Conservation (phyloP, 306 rosid genomes). For the Delonix regia region DNA sequence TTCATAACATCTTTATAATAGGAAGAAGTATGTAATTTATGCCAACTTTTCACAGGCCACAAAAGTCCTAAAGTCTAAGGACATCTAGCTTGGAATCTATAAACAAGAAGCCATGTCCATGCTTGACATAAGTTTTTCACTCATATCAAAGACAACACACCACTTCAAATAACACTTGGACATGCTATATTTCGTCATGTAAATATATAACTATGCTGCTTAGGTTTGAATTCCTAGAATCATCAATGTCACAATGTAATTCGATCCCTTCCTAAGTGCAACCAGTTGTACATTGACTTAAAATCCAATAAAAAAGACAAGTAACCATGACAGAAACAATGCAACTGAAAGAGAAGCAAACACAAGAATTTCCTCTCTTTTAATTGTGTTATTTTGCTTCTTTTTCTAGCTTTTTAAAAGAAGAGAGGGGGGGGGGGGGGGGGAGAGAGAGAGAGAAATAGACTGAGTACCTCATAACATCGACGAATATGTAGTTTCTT, state of each 20-base stretch:
- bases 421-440: too few relatives aligned
- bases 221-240: neutral
- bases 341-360: neutral
- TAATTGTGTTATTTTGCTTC: neutral
- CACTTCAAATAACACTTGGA: neutral
- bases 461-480: constrained; percentile 78
- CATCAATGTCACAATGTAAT: neutral
- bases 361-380: neutral
- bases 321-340: neutral
- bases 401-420: too few relatives aligned
- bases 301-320: constrained; percentile 1
- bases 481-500: constrained; percentile 92
- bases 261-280: neutral
- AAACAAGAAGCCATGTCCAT: neutral
- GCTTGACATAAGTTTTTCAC: neutral
- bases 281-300: neutral
- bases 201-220: neutral
- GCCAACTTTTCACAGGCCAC: constrained; percentile 12
- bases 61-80: neutral
- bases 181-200: neutral
- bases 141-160: neutral
- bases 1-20: neutral
- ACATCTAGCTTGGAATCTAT: neutral
- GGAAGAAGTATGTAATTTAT: neutral
- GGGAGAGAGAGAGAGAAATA: neutral